Evolutionary conservation across 169 alveolate genomes (phyloP).

Genomic region (Eimeria maxima): DNA sequence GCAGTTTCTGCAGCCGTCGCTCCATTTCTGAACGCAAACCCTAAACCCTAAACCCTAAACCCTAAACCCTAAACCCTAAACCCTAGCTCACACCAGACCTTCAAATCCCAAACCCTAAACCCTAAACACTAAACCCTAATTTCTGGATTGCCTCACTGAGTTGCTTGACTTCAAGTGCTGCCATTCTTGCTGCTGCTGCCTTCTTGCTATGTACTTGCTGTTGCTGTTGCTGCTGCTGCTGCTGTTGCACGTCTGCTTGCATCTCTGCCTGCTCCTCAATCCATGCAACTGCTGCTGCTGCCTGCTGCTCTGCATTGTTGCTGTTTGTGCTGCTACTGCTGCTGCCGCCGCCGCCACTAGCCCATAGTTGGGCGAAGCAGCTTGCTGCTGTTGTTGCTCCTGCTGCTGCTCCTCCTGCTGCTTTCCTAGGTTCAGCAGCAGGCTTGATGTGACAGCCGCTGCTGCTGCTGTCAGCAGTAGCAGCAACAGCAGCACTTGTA

Average conservation of each 20-base stretch:
- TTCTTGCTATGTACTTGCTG: background rate
- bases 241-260: conserved; percentile 22
- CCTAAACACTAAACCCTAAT: background rate
- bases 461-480: background rate
- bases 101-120: background rate
- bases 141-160: background rate
- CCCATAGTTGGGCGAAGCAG: conserved; percentile 12
- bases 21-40: background rate
- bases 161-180: conserved; percentile 1
- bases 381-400: conserved; percentile 8
- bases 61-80: background rate
- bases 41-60: conserved; percentile 7
- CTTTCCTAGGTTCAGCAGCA: conserved; percentile 12
- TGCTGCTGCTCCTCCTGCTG: no score
- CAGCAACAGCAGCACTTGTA: background rate
- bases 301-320: conserved; percentile 39
- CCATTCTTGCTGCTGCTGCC: background rate
- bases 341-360: background rate
- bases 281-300: conserved; percentile 39
- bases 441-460: background rate
- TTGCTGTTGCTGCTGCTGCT: conserved; percentile 16
- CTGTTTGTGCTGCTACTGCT: conserved; percentile 18
- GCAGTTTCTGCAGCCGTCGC: background rate
- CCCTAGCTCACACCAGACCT: no score
- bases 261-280: conserved; percentile 34